Evolutionary conservation across 75 land plant genomes (phyloP).

Genomic region (Azolla pinnata): DNA sequence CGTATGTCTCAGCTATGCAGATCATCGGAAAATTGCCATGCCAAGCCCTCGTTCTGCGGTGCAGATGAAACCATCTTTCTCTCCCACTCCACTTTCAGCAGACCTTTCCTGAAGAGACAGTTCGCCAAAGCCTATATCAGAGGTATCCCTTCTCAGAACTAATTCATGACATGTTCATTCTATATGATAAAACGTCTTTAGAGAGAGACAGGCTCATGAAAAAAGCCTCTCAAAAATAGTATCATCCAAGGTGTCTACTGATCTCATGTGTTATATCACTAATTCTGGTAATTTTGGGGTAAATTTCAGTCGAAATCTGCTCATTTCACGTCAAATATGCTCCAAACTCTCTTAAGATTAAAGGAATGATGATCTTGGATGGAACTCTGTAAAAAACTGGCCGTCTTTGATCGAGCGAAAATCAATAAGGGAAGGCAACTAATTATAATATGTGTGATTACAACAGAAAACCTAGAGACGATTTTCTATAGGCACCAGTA

Average conservation of each 20-base stretch:
- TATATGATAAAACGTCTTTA: neutral
- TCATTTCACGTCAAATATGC: too few species aligned
- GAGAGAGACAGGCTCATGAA: neutral
- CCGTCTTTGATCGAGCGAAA: too few species aligned
- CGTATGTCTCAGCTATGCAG: neutral
- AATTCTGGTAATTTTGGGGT: too few species aligned
- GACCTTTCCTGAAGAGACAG: constrained; percentile 42
- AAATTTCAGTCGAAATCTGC: neutral
- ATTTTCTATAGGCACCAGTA: too few species aligned
- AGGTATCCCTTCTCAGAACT: constrained; percentile 28
- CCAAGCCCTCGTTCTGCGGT: neutral
- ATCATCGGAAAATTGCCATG: neutral
- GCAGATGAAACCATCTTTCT: constrained; percentile 29
- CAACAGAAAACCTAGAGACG: too few species aligned
- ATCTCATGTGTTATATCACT: too few species aligned
- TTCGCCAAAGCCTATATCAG: constrained; percentile 54
- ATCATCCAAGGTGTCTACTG: too few species aligned
- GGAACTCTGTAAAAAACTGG: too few species aligned
- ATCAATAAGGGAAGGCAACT: too few species aligned
- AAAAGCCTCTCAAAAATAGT: constrained; percentile 1
- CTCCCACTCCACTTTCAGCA: constrained; percentile 31
- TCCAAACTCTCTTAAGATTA: too few species aligned
- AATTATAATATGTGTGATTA: too few species aligned
- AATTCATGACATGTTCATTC: constrained; percentile 1
- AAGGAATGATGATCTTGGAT: too few species aligned